phyloP scores from a whole-genome alignment of 2,329 filamentous ascomycete species.

The Trichoderma pleuroti region DNA sequence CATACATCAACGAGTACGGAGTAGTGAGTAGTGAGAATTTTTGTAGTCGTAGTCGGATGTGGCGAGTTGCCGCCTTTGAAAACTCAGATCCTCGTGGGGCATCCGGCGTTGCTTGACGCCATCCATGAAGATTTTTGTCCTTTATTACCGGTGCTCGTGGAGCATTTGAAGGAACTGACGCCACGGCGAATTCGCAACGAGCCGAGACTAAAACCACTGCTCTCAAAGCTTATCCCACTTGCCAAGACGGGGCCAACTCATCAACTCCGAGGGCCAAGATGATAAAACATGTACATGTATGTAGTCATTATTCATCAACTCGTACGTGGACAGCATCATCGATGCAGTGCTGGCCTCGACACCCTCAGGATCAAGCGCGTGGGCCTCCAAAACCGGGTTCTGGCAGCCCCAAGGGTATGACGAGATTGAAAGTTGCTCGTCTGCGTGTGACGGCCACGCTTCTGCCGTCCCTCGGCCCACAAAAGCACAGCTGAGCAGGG shows the following conservation, averaged over 20 bases:
- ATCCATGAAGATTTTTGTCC: neutral
- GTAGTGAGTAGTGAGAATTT: neutral
- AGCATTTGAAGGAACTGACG: neutral
- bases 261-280: neutral
- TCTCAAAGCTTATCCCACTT: neutral
- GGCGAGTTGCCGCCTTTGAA: neutral
- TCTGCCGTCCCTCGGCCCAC: constrained; percentile 10
- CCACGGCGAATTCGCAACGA: neutral
- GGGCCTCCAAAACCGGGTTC: neutral
- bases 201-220: neutral
- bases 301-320: neutral
- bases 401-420: constrained; percentile 13
- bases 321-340: neutral
- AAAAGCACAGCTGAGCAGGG: constrained; percentile 19
- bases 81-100: neutral
- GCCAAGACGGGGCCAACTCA: neutral
- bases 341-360: neutral
- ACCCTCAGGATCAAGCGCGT: neutral
- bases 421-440: constrained; percentile 15
- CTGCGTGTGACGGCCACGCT: constrained; percentile 13
- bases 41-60: neutral
- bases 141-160: neutral
- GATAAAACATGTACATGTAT: neutral
- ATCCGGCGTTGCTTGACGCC: neutral
- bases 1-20: too few relatives aligned